phyloP scores from a whole-genome alignment of 495 filamentous ascomycete species.

The Penicillium parvum region DNA sequence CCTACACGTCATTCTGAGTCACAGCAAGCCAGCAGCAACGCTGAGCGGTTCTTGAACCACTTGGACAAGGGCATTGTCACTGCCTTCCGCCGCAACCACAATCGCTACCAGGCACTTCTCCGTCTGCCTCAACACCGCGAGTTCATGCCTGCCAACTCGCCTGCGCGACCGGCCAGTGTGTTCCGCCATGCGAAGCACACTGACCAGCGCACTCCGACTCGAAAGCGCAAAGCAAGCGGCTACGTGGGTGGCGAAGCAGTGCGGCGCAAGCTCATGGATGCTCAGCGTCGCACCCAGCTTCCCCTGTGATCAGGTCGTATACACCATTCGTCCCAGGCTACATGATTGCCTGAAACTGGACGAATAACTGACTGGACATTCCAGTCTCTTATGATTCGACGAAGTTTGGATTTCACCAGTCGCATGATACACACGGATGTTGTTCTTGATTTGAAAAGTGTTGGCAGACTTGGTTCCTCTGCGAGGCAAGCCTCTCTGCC shows the following conservation, averaged over 20 bases:
- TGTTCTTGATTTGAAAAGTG: slow-evolving; percentile 20
- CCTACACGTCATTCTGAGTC: slow-evolving; percentile 48
- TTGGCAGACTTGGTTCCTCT: slow-evolving; percentile 25
- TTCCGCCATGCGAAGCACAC: slow-evolving; percentile 42
- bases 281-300: slow-evolving; percentile 38
- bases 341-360: neutral
- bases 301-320: slow-evolving; percentile 27
- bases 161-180: slow-evolving; percentile 42
- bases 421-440: slow-evolving; percentile 28
- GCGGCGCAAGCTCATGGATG: slow-evolving; percentile 46
- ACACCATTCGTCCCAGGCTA: neutral
- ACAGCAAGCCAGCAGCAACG: slow-evolving; percentile 48
- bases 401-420: slow-evolving; percentile 23
- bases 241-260: slow-evolving; percentile 42
- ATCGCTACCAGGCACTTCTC: slow-evolving; percentile 62
- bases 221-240: slow-evolving; percentile 40
- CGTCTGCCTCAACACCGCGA: slow-evolving; percentile 55
- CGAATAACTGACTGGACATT: neutral
- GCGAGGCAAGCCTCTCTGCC: too few species aligned
- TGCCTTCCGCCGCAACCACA: slow-evolving; percentile 75
- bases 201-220: slow-evolving; percentile 41
- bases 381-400: slow-evolving; percentile 14
- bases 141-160: slow-evolving; percentile 48
- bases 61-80: slow-evolving; percentile 67
- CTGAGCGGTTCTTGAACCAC: slow-evolving; percentile 59